These are phyloP conservation scores for Amanita rubescens DNA, from an alignment of 768 basidiomycete genomes.

Conservation along the genomic window DNA sequence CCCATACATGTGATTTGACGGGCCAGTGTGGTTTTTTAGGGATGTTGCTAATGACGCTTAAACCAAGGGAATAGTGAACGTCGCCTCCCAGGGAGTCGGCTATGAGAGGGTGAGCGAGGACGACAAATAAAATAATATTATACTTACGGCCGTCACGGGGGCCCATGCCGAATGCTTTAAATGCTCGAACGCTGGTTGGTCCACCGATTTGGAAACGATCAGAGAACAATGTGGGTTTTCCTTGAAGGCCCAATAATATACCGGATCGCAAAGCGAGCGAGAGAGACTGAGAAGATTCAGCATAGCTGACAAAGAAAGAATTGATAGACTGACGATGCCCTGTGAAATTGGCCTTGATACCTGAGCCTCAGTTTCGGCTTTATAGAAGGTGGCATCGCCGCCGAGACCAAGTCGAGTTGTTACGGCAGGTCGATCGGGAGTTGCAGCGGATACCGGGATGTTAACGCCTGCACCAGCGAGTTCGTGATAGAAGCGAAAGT, in stretches of 20 bases:
- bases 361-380: slow-evolving; percentile 61
- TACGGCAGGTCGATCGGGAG: not conserved
- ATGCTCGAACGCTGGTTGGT: slow-evolving; percentile 75
- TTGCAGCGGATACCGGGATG: not conserved
- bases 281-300: slow-evolving; percentile 41
- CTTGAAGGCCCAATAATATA: slow-evolving; percentile 51
- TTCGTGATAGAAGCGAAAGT: slow-evolving; percentile 57
- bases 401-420: slow-evolving; percentile 33
- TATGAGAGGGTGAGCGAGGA: slow-evolving; percentile 18
- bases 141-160: slow-evolving; percentile 63
- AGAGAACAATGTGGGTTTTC: slow-evolving; percentile 48
- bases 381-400: slow-evolving; percentile 73
- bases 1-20: slow-evolving; percentile 69
- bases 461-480: slow-evolving; percentile 44
- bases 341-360: slow-evolving; percentile 48
- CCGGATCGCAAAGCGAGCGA: slow-evolving; percentile 73
- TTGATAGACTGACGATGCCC: slow-evolving; percentile 44
- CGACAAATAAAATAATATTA: not conserved
- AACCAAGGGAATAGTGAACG: slow-evolving; percentile 69
- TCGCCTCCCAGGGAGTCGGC: slow-evolving; percentile 86
- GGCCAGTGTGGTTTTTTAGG: slow-evolving; percentile 78
- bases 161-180: slow-evolving; percentile 71
- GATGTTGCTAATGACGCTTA: slow-evolving; percentile 68
- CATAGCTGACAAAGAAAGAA: not conserved
- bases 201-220: slow-evolving; percentile 95